Conservation (phyloP, 441 rosid species). For the Syzygium syzygioides region DNA sequence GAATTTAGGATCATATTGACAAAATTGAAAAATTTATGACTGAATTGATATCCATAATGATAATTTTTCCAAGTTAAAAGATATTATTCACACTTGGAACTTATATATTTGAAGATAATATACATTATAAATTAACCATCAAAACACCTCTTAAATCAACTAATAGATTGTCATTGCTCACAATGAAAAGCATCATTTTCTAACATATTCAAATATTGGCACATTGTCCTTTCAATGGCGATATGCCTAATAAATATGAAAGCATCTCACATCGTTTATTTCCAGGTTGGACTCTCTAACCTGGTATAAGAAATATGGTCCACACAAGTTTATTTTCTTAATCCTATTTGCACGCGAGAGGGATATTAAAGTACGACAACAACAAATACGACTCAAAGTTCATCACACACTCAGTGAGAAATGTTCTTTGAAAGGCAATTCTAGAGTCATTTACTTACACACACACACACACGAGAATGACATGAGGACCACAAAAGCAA, state of each 20-base stretch:
- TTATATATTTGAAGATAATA: not conserved
- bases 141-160: not conserved
- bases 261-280: not conserved
- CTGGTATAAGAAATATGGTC: rapidly evolving
- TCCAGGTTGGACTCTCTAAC: not conserved
- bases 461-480: not conserved
- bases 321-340: not conserved
- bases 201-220: not conserved
- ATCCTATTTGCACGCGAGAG: not conserved
- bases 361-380: not conserved
- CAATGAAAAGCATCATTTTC: not conserved
- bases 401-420: not conserved
- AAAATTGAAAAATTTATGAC: not conserved
- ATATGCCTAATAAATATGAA: not conserved
- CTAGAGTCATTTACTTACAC: too few relatives aligned
- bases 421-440: too few relatives aligned
- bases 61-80: not conserved
- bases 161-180: not conserved
- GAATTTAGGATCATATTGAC: rapidly evolving
- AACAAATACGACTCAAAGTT: not conserved
- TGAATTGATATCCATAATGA: not conserved
- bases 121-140: not conserved
- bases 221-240: not conserved
- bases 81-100: not conserved
- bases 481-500: not conserved